Base-by-base conservation (phyloP, 2,329 filamentous ascomycete species). In the Aspergillus terreus region DNA sequence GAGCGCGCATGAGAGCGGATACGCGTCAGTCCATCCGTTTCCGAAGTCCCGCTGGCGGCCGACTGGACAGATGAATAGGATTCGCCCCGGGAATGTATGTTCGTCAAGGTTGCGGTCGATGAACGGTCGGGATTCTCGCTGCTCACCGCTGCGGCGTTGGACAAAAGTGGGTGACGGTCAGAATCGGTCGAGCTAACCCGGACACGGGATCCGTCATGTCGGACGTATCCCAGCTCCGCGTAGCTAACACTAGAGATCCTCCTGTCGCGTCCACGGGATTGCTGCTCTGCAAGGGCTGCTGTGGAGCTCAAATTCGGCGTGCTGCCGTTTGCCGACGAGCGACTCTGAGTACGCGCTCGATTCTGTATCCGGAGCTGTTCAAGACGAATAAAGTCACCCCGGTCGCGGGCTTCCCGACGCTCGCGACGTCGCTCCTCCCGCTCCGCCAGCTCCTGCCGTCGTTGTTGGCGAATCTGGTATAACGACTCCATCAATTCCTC, bases 401-500 rank as follows among this genome's bases (percentile, higher is more conserved):
- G 78, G 49, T 78, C 81, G 46, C 88, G 82, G 10, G 92, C 92
- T 57, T 91, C 88, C 27, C 83, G 77, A 25, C 89, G 79, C 51
- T 84, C 77, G 44, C 82, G 79, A 47, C 89, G 79, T n/a, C 88
- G 78, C 57, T 87, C 85, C 59, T 95, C 89, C 4, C 90, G 84
- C 56, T 94, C 90, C 4, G 83, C 82, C 36, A 86, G 79, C 67
- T 95, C 87, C 50, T 82, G 79, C 47, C 92, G 83, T 49, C 94
- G 82, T 15, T 89, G 84, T 11, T 88, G 67, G 11, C 94, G 86
- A 53, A 97, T 92, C 69, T 95, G 90, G 69, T 95, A 97, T 38
- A 97, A 72, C 0, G 88, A 83, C 56, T 94, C 88, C 94, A 97
- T 97, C 69, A 96, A 90, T 25, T 90, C 83, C 57, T 97, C 91